These are phyloP conservation scores for Silybum marianum DNA, from an alignment of 129 eudicot genomes.

Conservation along the genomic window DNA sequence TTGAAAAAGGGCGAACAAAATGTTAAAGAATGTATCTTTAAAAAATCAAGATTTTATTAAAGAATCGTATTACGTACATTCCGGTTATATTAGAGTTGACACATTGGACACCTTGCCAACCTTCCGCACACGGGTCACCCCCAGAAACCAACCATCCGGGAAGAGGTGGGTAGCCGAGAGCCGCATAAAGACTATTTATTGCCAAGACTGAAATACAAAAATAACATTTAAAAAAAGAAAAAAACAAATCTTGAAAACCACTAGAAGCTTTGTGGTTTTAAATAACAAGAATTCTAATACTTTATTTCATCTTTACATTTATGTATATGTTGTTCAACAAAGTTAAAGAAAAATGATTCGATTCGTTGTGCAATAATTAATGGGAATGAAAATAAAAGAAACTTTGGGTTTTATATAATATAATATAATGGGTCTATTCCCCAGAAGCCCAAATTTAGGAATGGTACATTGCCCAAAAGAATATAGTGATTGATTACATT, in stretches of 20 bases:
- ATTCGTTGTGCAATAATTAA: no score
- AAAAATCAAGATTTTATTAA: background rate
- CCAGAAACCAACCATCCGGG: constrained; percentile 80
- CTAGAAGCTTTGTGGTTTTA: background rate
- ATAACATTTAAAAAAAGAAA: background rate
- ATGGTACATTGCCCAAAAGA: no score
- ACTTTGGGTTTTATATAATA: no score
- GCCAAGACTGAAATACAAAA: constrained; percentile 65
- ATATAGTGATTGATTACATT: no score
- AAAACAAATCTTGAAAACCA: background rate
- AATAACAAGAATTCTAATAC: background rate
- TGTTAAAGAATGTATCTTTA: background rate
- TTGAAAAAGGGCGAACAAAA: background rate
- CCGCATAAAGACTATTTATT: constrained; percentile 68
- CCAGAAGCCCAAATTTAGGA: no score
- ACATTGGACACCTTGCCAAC: constrained; percentile 94
- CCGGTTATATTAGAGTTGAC: constrained; percentile 81
- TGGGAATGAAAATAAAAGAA: no score
- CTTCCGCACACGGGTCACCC: constrained; percentile 90
- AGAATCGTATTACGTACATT: constrained; percentile 57
- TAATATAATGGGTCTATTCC: no score
- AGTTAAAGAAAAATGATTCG: no score
- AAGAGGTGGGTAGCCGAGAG: constrained; percentile 79
- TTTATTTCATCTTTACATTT: no score
- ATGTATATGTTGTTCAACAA: no score